phyloP scores from a whole-genome alignment of 805 yeast species.

The Blastobotrys attinorum region DNA sequence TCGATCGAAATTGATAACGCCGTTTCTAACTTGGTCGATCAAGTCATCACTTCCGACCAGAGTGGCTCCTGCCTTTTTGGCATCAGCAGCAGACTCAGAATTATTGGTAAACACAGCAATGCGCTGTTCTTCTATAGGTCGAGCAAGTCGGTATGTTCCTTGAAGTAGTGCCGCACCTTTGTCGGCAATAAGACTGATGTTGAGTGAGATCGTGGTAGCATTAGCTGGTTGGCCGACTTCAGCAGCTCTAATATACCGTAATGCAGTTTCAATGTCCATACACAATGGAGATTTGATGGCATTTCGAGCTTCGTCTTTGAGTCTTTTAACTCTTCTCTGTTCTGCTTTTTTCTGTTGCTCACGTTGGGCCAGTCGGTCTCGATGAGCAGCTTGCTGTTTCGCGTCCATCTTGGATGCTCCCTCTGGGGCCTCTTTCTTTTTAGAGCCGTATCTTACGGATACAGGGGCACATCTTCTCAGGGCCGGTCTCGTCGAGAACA shows the following conservation, averaged over 20 bases:
- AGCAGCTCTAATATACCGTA: slow-evolving; percentile 75
- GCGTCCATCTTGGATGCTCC: slow-evolving; percentile 22
- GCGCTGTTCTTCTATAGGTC: slow-evolving; percentile 56
- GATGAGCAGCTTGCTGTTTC: slow-evolving; percentile 26
- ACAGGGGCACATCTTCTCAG: background rate
- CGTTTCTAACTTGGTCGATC: slow-evolving; percentile 50
- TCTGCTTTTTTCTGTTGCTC: slow-evolving; percentile 23
- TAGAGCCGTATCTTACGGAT: slow-evolving; percentile 3
- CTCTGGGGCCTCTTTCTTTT: background rate
- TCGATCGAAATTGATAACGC: slow-evolving; percentile 54
- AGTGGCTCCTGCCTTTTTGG: slow-evolving; percentile 52
- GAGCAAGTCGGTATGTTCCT: slow-evolving; percentile 68
- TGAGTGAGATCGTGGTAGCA: slow-evolving; percentile 63
- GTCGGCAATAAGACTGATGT: slow-evolving; percentile 58
- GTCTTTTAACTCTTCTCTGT: slow-evolving; percentile 17
- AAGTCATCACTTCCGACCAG: slow-evolving; percentile 67
- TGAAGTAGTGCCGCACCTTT: slow-evolving; percentile 68
- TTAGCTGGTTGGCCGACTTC: slow-evolving; percentile 77
- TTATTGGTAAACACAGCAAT: slow-evolving; percentile 62
- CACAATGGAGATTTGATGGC: slow-evolving; percentile 51
- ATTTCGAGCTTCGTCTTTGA: slow-evolving; percentile 32
- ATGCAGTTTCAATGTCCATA: slow-evolving; percentile 64
- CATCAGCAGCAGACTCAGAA: slow-evolving; percentile 43
- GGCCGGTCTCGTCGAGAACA: background rate
- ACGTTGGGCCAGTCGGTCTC: slow-evolving; percentile 27